phyloP scores from a whole-genome alignment of 2,329 filamentous ascomycete species.

The Parafenestella ontariensis region DNA sequence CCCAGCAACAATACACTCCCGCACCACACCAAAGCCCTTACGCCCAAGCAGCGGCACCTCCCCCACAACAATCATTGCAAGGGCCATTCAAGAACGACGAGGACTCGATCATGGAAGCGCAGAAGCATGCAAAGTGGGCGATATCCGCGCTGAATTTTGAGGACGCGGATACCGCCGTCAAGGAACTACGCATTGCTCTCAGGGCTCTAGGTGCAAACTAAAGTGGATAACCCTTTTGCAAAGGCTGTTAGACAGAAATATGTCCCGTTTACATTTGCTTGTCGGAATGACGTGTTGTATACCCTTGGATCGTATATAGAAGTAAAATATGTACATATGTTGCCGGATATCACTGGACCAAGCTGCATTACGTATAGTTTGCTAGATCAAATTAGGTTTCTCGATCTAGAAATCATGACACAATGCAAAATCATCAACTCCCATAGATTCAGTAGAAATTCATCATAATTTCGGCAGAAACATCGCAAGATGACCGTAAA shows the following conservation, averaged over 20 bases:
- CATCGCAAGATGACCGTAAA: background rate
- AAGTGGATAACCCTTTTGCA: background rate
- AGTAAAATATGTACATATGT: background rate
- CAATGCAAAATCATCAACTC: background rate
- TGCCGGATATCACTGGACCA: background rate
- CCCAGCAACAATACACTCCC: slow-evolving; percentile 17
- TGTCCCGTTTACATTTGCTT: background rate
- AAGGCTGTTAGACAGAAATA: background rate
- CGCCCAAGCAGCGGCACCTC: slow-evolving; percentile 23
- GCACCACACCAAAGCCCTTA: slow-evolving; percentile 26
- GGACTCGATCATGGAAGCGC: slow-evolving; percentile 74
- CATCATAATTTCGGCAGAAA: background rate
- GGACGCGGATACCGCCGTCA: slow-evolving; percentile 87
- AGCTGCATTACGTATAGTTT: background rate
- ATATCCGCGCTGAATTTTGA: slow-evolving; percentile 97
- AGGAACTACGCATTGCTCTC: slow-evolving; percentile 80
- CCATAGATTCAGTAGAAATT: background rate
- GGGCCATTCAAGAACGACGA: slow-evolving; percentile 68
- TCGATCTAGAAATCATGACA: background rate
- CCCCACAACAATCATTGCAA: slow-evolving; percentile 25
- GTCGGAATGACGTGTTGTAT: slow-evolving; percentile 16
- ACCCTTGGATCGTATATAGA: slow-evolving; percentile 22
- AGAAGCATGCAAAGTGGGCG: slow-evolving; percentile 97
- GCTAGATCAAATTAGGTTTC: background rate
- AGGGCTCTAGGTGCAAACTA: slow-evolving; percentile 70